Evolutionary conservation across 192 early-diverging fungal genomes (phyloP).

Genomic region (Piromyces sp.): DNA sequence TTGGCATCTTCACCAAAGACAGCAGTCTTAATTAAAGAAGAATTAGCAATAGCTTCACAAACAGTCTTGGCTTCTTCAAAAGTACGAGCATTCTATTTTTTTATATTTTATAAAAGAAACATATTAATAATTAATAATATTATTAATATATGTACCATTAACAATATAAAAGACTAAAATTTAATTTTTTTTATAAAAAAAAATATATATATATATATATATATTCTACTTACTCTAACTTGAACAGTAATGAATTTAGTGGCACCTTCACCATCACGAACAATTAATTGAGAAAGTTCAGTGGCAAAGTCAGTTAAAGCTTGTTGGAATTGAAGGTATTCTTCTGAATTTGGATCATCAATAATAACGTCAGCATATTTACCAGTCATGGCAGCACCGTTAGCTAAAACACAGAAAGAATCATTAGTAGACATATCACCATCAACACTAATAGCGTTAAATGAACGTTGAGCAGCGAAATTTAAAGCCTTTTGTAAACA

Average conservation of each 20-base stretch:
- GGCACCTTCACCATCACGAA: slow-evolving; percentile 90
- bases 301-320: slow-evolving; percentile 65
- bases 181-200: no score
- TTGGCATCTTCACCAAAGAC: slow-evolving; percentile 93
- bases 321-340: slow-evolving; percentile 47
- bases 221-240: slow-evolving; percentile 34
- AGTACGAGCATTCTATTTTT: slow-evolving; percentile 38
- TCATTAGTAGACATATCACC: slow-evolving; percentile 97
- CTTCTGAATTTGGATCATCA: slow-evolving; percentile 13
- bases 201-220: neutral
- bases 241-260: slow-evolving; percentile 90
- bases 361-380: slow-evolving; percentile 17
- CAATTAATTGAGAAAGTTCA: slow-evolving; percentile 75
- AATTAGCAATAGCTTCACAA: slow-evolving; percentile 74
- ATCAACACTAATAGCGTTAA: slow-evolving; percentile 89
- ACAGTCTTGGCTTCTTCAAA: slow-evolving; percentile 67
- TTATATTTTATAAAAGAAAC: no score
- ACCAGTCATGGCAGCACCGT: slow-evolving; percentile 39
- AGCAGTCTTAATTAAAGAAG: slow-evolving; percentile 87
- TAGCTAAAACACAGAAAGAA: slow-evolving; percentile 75
- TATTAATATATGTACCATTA: no score
- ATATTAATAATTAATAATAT: no score
- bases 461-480: slow-evolving; percentile 73
- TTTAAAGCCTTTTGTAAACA: slow-evolving; percentile 52
- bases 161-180: no score